Evolutionary conservation across 2,329 filamentous ascomycete species (phyloP), one percentile per base, ranked within the genome.

Genomic region (Sodiomyces alkalinus): DNA sequence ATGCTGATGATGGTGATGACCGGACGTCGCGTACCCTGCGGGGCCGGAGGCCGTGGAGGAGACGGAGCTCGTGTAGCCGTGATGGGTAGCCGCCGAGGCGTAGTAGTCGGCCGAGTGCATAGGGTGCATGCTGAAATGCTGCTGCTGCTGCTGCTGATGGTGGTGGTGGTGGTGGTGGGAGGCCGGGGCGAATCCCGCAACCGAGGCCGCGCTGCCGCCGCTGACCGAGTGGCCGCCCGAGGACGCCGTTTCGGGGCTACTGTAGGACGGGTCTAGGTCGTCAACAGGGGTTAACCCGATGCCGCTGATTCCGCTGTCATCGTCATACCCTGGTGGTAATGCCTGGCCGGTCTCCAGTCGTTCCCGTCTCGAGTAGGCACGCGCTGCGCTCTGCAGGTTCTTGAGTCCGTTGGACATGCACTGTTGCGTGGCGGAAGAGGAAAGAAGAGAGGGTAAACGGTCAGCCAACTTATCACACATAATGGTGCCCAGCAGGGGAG

Each of bases 361-460:
- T 55, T 74, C 74, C 43, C 74, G 74, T 39, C 74, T 70, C 33
- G 68, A 62, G 33, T 68, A 71, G 31, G 74, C 67, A 36, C 79
- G 70, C 38, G 74, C 65, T 29, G 73, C 69, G 41, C 74, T 72
- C 47, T 78, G 74, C 33, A 90, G 65, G 51, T 81, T 85, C 56
- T 85, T 87, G 42, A 87, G 60, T 19, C 82, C 81, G 45, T 79
- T 80, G 48, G 79, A 74, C 74, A 90, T 81, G 55, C 79, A 83
- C 80, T 87, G 17, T 22, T 5, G 16, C 4, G 13, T 23, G 23
- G 22, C 12, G 22, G 10, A 20, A 12, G 26, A 17, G 5, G 27
- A 17, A 2, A 11, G 11, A 16, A 20, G 13, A 9, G 5, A 11
- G 8, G 13, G 12, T 9, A 7, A 17, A 17, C 11, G 17, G 7